Evolutionary conservation across 1,139 yeast species (phyloP).

Genomic region (Diutina pseudorugosa): DNA sequence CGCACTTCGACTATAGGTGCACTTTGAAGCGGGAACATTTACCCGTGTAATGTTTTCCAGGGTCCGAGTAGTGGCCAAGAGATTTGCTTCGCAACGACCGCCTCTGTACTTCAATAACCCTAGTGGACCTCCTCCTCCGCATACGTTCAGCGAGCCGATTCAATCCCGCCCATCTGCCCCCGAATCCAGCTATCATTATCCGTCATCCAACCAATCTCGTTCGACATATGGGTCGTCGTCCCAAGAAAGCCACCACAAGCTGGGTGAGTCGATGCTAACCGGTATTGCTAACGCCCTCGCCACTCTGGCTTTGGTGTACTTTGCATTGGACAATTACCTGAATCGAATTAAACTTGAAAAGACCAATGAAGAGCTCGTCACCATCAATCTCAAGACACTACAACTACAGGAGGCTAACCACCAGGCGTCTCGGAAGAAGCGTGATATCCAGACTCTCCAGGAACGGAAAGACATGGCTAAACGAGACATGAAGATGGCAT

Average conservation of each 20-base stretch:
- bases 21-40: background rate
- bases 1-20: background rate
- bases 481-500: slow-evolving; percentile 45
- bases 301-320: slow-evolving; percentile 28
- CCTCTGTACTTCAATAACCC: slow-evolving; percentile 1
- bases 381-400: slow-evolving; percentile 28
- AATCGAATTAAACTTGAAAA: slow-evolving; percentile 31
- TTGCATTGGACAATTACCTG: slow-evolving; percentile 41
- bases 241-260: background rate
- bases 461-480: slow-evolving; percentile 37
- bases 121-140: background rate
- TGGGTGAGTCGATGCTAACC: background rate
- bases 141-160: background rate
- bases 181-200: background rate
- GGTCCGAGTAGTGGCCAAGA: background rate
- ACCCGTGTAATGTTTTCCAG: background rate
- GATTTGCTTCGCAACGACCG: background rate
- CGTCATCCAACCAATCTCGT: background rate
- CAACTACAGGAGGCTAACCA: slow-evolving; percentile 33
- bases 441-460: slow-evolving; percentile 33
- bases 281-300: slow-evolving; percentile 24
- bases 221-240: background rate
- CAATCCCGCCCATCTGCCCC: background rate
- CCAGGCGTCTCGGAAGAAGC: slow-evolving; percentile 30
- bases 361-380: slow-evolving; percentile 24